Evolutionary conservation across 345 rosid genomes (phyloP).

Genomic region (Kandelia obovata): DNA sequence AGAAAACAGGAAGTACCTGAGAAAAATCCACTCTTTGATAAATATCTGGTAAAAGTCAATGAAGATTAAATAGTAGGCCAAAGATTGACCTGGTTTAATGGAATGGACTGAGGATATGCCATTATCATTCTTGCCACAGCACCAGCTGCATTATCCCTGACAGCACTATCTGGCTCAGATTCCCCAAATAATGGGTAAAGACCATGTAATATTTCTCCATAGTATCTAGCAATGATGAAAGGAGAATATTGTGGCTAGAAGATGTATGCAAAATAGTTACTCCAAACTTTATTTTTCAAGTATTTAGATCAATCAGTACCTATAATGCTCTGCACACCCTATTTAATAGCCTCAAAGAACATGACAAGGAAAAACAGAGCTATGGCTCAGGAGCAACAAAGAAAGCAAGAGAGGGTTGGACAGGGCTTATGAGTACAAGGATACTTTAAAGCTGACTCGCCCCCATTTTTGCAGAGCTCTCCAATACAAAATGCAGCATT

Average conservation of each 20-base stretch:
- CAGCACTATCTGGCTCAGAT: conserved; percentile 89
- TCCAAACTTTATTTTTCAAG: conserved; percentile 7
- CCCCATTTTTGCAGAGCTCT: conserved; percentile 94
- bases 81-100: conserved; percentile 72
- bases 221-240: conserved; percentile 55
- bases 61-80: neutral
- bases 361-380: neutral
- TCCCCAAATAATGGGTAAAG: conserved; percentile 89
- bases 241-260: conserved; percentile 29
- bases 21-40: conserved; percentile 2
- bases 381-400: neutral
- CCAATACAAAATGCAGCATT: conserved; percentile 99
- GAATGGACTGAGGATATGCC: conserved; percentile 79
- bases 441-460: conserved; percentile 81
- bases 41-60: neutral
- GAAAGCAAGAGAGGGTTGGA: neutral
- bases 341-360: neutral
- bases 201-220: conserved; percentile 65
- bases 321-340: neutral
- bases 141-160: conserved; percentile 98
- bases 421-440: conserved; percentile 33
- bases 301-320: neutral
- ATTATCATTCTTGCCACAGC: conserved; percentile 98
- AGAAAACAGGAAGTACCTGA: conserved; percentile 87
- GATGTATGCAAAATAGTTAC: neutral